Conservation (phyloP, 1,139 yeast genomes). For the Kodamaea suecica region DNA sequence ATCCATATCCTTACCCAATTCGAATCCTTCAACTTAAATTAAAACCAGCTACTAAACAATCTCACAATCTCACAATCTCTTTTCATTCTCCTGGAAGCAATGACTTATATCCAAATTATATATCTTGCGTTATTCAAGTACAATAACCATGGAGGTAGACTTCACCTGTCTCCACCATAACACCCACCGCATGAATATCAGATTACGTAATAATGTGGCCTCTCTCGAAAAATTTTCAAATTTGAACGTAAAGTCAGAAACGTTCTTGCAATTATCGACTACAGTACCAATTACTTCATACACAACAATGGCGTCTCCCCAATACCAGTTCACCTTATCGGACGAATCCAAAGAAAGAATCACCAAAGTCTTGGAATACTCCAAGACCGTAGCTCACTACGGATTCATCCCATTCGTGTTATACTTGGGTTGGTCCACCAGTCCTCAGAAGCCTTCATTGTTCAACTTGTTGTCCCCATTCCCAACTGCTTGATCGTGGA, state of each 20-base stretch:
- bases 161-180: no score
- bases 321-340: slow-evolving; percentile 45
- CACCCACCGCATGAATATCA: no score
- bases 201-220: no score
- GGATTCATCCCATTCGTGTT: slow-evolving; percentile 96
- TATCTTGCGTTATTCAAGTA: no score
- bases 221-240: not conserved
- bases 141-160: no score
- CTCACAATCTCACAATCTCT: no score
- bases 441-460: slow-evolving; percentile 80
- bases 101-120: no score
- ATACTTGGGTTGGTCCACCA: slow-evolving; percentile 88
- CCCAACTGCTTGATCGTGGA: slow-evolving; percentile 73
- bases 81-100: no score
- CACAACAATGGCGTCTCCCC: slow-evolving; percentile 12
- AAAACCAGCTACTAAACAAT: no score
- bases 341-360: slow-evolving; percentile 88
- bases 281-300: slow-evolving; percentile 1
- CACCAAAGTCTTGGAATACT: slow-evolving; percentile 73
- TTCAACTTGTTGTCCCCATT: slow-evolving; percentile 69
- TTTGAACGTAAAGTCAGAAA: no score
- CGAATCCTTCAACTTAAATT: no score
- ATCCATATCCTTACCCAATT: no score
- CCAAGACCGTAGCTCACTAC: slow-evolving; percentile 87
- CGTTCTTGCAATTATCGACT: not conserved